Conservation (phyloP, 805 yeast species). For the Kuraishia cidri region DNA sequence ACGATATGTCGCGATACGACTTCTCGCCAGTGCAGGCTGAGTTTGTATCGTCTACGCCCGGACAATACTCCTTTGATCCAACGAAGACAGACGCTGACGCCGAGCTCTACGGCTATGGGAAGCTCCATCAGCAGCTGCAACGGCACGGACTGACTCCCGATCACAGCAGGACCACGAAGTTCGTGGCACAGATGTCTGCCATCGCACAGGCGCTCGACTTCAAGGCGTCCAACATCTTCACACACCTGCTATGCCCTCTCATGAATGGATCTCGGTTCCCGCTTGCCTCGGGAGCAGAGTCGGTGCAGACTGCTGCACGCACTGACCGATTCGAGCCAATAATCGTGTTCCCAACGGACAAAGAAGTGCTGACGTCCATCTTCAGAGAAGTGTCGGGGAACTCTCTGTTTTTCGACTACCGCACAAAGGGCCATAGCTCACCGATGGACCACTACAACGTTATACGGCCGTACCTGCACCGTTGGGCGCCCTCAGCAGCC, state of each 20-base stretch:
- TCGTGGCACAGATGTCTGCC: conserved; percentile 38
- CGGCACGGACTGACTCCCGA: too few species aligned
- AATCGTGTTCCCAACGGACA: conserved; percentile 23
- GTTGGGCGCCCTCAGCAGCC: conserved; percentile 39
- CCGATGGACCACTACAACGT: conserved; percentile 26
- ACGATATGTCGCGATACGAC: conserved; percentile 24
- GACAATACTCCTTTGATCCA: conserved; percentile 16
- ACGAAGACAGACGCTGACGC: conserved; percentile 5
- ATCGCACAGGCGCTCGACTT: conserved; percentile 35
- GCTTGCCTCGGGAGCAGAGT: conserved; percentile 15
- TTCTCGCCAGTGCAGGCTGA: conserved; percentile 40
- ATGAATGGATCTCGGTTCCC: conserved; percentile 19
- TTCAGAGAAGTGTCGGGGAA: conserved; percentile 26
- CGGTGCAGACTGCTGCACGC: conserved; percentile 13
- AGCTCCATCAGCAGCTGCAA: conserved; percentile 17
- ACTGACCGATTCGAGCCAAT: conserved; percentile 11
- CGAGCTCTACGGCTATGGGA: conserved; percentile 38
- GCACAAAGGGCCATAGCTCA: conserved; percentile 9
- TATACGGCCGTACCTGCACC: conserved; percentile 30
- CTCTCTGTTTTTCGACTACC: conserved; percentile 36
- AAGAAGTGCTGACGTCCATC: conserved; percentile 12
- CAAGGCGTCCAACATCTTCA: conserved; percentile 23
- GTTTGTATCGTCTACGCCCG: conserved; percentile 49
- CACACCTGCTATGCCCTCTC: conserved; percentile 39
- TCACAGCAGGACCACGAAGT: conserved; percentile 21